A percentile compares a stretch with the other conserved stretches of the same genome.
phyloP scores from a whole-genome alignment of 2,329 filamentous ascomycete genomes.

The Botrytis fragariae region DNA sequence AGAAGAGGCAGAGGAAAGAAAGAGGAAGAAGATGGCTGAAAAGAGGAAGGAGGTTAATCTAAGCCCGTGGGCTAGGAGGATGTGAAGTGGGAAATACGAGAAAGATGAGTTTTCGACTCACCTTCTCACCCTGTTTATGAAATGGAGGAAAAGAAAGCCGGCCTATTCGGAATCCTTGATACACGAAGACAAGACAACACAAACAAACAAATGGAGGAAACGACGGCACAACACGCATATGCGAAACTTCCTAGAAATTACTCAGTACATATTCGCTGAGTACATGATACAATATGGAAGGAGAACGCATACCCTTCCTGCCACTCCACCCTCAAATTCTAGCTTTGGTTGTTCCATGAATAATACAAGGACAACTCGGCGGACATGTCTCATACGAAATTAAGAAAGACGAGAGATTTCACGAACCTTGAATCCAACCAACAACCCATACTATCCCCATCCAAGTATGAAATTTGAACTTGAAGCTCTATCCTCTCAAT shows the following conservation, averaged over 20 bases:
- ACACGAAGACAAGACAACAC: neutral
- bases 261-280: neutral
- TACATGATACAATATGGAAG: neutral
- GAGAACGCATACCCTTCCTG: neutral
- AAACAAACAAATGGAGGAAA: neutral
- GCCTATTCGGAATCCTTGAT: neutral
- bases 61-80: slow-evolving; percentile 25
- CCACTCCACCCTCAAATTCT: neutral
- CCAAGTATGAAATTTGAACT: neutral
- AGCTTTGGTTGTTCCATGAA: neutral
- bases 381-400: neutral
- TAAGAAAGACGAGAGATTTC: neutral
- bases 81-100: slow-evolving; percentile 2
- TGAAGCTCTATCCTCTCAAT: neutral
- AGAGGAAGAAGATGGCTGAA: slow-evolving; percentile 40
- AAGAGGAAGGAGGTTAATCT: slow-evolving; percentile 46
- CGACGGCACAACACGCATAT: neutral
- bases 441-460: neutral
- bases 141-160: neutral
- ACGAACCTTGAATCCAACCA: neutral
- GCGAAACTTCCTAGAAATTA: neutral
- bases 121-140: neutral
- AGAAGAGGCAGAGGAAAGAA: slow-evolving; percentile 17
- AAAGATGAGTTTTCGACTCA: neutral
- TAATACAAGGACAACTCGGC: neutral